Evolutionary conservation across 2,329 filamentous ascomycete species (phyloP).

Genomic region (Aspergillus pseudotamarii): DNA sequence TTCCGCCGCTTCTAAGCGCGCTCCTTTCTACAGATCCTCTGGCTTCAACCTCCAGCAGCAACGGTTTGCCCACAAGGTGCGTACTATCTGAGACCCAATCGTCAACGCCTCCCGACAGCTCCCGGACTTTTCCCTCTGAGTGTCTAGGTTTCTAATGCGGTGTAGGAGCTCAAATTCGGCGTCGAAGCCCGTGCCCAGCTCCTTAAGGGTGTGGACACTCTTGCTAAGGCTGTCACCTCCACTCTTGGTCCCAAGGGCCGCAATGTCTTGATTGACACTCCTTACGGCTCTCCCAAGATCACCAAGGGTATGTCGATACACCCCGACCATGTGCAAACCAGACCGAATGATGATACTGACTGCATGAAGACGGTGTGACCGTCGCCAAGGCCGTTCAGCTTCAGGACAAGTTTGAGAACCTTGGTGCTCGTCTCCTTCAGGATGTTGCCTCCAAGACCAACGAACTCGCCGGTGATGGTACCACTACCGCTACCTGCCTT

Average conservation of each 20-base stretch:
- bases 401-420: slow-evolving; percentile 99
- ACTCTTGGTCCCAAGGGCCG: slow-evolving; percentile 97
- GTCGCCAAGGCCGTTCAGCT: slow-evolving; percentile 87
- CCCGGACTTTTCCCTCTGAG: slow-evolving; percentile 18
- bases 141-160: slow-evolving; percentile 9
- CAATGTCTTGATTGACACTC: slow-evolving; percentile 97
- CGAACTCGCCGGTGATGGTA: slow-evolving; percentile 97
- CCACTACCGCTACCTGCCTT: slow-evolving; percentile 95
- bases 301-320: slow-evolving; percentile 80
- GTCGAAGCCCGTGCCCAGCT: slow-evolving; percentile 90
- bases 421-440: slow-evolving; percentile 92
- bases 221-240: slow-evolving; percentile 93
- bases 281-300: slow-evolving; percentile 98
- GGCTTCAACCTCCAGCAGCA: slow-evolving; percentile 80
- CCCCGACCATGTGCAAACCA: background rate
- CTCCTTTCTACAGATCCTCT: slow-evolving; percentile 63
- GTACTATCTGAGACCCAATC: slow-evolving; percentile 24
- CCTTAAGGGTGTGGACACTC: slow-evolving; percentile 91
- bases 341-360: slow-evolving; percentile 23
- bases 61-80: slow-evolving; percentile 96
- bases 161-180: slow-evolving; percentile 94
- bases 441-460: slow-evolving; percentile 99
- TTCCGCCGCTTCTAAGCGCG: slow-evolving; percentile 60
- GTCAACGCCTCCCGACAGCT: background rate
- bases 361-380: slow-evolving; percentile 73